Conservation (phyloP, 192 early-diverging fungal genomes). For the Mortierella hygrophila region DNA sequence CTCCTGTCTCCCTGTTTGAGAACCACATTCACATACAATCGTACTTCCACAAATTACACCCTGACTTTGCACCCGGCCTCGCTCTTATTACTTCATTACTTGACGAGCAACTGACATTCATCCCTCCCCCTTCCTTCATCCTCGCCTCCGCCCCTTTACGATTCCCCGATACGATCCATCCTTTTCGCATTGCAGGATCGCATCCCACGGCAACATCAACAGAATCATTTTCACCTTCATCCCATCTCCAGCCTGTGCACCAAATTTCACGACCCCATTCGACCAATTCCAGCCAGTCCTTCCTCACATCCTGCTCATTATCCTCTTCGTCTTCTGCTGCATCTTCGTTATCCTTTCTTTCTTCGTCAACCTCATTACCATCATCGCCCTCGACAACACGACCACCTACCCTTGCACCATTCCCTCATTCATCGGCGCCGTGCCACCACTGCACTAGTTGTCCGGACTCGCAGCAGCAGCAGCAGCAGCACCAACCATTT, state of each 20-base stretch:
- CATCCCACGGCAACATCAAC: neutral
- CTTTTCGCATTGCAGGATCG: neutral
- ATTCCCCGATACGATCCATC: neutral
- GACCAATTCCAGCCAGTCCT: neutral
- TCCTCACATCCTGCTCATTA: neutral
- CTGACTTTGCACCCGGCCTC: neutral
- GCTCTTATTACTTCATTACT: neutral
- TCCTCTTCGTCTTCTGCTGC: neutral
- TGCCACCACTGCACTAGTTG: neutral
- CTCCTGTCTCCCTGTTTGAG: neutral
- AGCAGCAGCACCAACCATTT: neutral
- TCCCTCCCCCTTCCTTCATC: neutral
- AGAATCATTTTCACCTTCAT: neutral
- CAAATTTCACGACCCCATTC: neutral
- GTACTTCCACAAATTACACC: neutral
- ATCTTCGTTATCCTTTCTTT: neutral
- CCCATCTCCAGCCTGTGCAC: neutral
- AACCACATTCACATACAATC: neutral
- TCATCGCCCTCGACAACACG: neutral
- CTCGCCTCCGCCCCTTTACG: neutral
- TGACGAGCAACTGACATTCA: neutral
- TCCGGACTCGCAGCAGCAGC: neutral
- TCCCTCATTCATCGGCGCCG: neutral
- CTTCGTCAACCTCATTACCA: neutral
- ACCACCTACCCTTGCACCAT: neutral